These are phyloP conservation scores for Irpex sp. DNA, from an alignment of 1,284 basidiomycete species.

Conservation along the genomic window DNA sequence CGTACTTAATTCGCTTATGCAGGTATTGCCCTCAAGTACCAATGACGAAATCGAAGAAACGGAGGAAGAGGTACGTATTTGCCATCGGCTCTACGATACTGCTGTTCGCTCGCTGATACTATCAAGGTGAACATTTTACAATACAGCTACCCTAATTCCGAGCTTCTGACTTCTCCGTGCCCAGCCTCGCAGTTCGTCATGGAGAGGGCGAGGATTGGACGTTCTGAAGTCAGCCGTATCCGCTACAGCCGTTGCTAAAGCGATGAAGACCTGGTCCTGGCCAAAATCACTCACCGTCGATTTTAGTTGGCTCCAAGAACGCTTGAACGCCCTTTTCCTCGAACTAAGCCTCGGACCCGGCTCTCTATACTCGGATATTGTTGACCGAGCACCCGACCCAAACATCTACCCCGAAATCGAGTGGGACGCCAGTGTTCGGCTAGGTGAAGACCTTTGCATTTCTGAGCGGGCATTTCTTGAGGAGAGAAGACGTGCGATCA, in stretches of 20 bases:
- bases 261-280: conserved; percentile 29
- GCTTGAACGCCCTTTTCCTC: conserved; percentile 27
- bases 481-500: conserved; percentile 31
- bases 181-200: conserved; percentile 5
- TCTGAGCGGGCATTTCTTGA: conserved; percentile 34
- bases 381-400: conserved; percentile 26
- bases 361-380: conserved; percentile 33
- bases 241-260: conserved; percentile 21
- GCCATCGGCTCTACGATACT: neutral
- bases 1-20: neutral
- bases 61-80: neutral
- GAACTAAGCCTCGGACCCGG: conserved; percentile 34
- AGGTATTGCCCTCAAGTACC: neutral
- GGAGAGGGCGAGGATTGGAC: conserved; percentile 26
- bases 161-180: neutral
- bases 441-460: conserved; percentile 34
- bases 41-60: neutral
- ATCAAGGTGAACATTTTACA: neutral
- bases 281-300: conserved; percentile 19
- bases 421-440: conserved; percentile 37
- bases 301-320: conserved; percentile 24
- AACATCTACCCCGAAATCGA: conserved; percentile 34
- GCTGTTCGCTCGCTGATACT: neutral
- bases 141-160: neutral
- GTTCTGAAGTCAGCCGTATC: conserved; percentile 24